Conservation (phyloP, 1,139 yeast species). For the Blastobotrys raffinosifermentans region DNA sequence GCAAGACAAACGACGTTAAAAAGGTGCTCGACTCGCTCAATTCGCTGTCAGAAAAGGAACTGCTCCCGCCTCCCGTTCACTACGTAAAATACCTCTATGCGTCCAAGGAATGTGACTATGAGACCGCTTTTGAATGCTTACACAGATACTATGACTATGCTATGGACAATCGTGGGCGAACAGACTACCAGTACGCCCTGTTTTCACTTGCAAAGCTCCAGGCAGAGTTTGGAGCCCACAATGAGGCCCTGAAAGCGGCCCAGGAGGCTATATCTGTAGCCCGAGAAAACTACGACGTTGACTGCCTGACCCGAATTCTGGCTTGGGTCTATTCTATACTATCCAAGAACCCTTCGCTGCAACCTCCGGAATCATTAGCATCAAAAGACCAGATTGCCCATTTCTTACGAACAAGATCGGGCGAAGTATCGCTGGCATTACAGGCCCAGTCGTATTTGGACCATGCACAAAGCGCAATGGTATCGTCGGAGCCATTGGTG, state of each 20-base stretch:
- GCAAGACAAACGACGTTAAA: slow-evolving; percentile 43
- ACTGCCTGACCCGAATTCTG: slow-evolving; percentile 68
- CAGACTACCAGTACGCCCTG: slow-evolving; percentile 75
- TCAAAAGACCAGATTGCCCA: slow-evolving; percentile 55
- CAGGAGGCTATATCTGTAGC: slow-evolving; percentile 88
- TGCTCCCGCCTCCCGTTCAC: slow-evolving; percentile 56
- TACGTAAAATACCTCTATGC: slow-evolving; percentile 62
- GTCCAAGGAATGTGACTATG: slow-evolving; percentile 59
- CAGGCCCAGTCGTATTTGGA: slow-evolving; percentile 57
- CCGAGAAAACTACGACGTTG: slow-evolving; percentile 72
- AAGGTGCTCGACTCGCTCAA: slow-evolving; percentile 41
- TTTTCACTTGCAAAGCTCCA: slow-evolving; percentile 73
- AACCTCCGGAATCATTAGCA: slow-evolving; percentile 24
- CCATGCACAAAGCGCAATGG: slow-evolving; percentile 49
- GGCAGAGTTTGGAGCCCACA: slow-evolving; percentile 67
- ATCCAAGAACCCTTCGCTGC: slow-evolving; percentile 53
- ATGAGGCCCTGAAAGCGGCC: slow-evolving; percentile 71
- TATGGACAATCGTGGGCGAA: slow-evolving; percentile 61
- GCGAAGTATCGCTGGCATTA: slow-evolving; percentile 44
- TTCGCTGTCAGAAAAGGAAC: too few species aligned
- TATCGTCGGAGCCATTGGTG: slow-evolving; percentile 45
- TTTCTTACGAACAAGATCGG: slow-evolving; percentile 55
- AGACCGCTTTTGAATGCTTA: slow-evolving; percentile 62
- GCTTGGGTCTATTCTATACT: slow-evolving; percentile 75
- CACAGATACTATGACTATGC: slow-evolving; percentile 85